Percentiles rank a stretch among this genome's conserved stretches.
Evolutionary conservation across 192 early-diverging fungal genomes (phyloP).

Genomic region (Gamsiella multidivaricata): DNA sequence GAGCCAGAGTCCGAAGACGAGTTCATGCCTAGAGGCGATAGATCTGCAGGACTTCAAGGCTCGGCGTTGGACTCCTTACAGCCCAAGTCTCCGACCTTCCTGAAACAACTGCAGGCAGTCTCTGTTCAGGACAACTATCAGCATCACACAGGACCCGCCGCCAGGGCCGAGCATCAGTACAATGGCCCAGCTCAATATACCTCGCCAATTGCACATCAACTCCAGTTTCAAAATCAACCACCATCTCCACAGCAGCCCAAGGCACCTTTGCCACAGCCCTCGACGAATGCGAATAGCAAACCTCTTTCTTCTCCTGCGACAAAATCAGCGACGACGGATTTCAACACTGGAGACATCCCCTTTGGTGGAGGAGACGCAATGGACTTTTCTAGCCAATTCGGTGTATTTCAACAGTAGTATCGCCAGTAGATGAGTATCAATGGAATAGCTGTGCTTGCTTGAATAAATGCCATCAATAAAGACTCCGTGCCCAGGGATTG

Average conservation of each 20-base stretch:
- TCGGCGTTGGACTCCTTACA: not conserved
- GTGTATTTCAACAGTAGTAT: constrained; percentile 10
- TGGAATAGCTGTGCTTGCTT: too few relatives aligned
- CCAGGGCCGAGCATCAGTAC: not conserved
- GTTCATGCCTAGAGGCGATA: constrained; percentile 8
- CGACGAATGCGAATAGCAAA: not conserved
- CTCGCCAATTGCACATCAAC: not conserved
- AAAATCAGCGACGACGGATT: not conserved
- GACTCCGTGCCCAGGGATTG: too few relatives aligned
- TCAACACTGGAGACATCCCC: constrained; percentile 29
- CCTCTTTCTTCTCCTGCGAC: constrained; percentile 5
- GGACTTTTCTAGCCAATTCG: constrained; percentile 19
- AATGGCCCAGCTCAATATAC: not conserved
- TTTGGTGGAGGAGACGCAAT: constrained; percentile 9
- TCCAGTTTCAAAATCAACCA: too few relatives aligned
- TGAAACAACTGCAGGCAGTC: constrained; percentile 28
- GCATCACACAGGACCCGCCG: not conserved
- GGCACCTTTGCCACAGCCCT: not conserved
- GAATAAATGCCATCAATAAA: too few relatives aligned
- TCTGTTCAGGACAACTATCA: constrained; percentile 11
- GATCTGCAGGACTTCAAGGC: constrained; percentile 7
- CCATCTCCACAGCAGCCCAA: not conserved
- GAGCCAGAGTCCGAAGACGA: constrained; percentile 48
- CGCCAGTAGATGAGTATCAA: not conserved
- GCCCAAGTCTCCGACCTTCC: constrained; percentile 1